phyloP scores from a whole-genome alignment of 2,329 filamentous ascomycete species.

The Coniella lustricola region DNA sequence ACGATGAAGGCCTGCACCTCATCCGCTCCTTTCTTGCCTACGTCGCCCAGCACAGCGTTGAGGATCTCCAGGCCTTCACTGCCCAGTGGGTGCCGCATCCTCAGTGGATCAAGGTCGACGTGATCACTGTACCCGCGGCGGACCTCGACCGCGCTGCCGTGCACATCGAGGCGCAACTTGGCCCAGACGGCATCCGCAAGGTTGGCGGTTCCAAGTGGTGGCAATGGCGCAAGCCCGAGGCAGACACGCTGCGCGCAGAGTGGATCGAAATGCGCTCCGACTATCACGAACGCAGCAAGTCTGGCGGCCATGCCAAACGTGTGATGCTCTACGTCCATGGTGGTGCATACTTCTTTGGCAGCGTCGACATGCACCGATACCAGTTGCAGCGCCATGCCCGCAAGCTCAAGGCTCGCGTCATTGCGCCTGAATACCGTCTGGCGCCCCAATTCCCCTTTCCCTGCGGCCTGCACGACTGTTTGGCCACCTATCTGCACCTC shows the following conservation, averaged over 20 bases:
- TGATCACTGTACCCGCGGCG: constrained; percentile 57
- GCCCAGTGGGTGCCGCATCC: constrained; percentile 86
- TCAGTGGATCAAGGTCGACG: constrained; percentile 76
- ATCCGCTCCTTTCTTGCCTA: constrained; percentile 81
- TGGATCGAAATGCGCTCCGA: constrained; percentile 96
- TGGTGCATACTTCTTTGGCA: constrained; percentile 92
- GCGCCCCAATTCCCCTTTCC: constrained; percentile 94
- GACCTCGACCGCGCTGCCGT: constrained; percentile 60
- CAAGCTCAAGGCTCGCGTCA: constrained; percentile 82
- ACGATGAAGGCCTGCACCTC: constrained; percentile 84
- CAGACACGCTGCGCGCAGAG: constrained; percentile 66
- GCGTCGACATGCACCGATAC: constrained; percentile 94
- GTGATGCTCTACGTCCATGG: constrained; percentile 94
- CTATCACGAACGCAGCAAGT: constrained; percentile 62
- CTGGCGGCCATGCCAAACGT: constrained; percentile 54
- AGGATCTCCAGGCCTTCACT: constrained; percentile 89
- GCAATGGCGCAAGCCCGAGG: constrained; percentile 67
- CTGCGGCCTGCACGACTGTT: constrained; percentile 81
- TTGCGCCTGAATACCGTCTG: constrained; percentile 81
- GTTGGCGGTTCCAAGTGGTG: constrained; percentile 84
- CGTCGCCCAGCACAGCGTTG: constrained; percentile 82
- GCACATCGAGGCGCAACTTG: constrained; percentile 66
- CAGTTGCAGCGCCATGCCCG: constrained; percentile 94
- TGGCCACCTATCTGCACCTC: constrained; percentile 81
- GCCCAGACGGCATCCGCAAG: constrained; percentile 61